Evolutionary conservation across 176 grass and related monocot genomes (phyloP), one percentile per base, ranked within the genome.

Genomic region (Carex kokanica): DNA sequence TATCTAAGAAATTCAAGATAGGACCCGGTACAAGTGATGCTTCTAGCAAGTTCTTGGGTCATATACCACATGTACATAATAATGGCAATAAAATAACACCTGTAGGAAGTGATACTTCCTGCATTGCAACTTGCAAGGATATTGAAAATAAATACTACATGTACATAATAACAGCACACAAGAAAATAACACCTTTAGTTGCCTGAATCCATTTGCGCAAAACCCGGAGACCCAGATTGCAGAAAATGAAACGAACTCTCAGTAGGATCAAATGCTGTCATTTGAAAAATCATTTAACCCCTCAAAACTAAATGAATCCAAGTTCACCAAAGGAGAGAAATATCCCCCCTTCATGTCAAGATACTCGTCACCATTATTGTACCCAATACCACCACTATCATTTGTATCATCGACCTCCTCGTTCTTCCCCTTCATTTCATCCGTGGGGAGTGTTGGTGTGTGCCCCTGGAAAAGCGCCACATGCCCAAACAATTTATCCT

Each of bases 401-500:
- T 51, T 20, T 87, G 78, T 79, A 51, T 86, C 73, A 38, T 82
- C 64, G 20, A 70, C 82, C 29, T 62, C 67, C 53, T 34, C 2
- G 5, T 55, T 43, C 52, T 67, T 80, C 25, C 81, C 62, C 74
- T 88, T 89, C 11, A 68, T 57, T 62, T 95, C 93, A 3, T 90
- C 90, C 2, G 82, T 9, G 8, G 89, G 86, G 14, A 97, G 53
- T 2, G 88, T 86, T 0, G 91, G 94, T 0, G 89, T 86, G 64
- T 97, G 94, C 9, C 91, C 94, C 52, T 93, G 89, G 69, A 97
- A 97, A 41, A 97, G 78, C 2, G 89, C 91, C 24, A 93, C 86
- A 15, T 97, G 94, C 1, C 89, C 81, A 7, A 97, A 97, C 3
- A 97, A 86, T 81, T 97, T 97, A 70, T 93, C 94, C 73, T 97